phyloP scores from a whole-genome alignment of 768 basidiomycete species.

The Rhizopogon vulgaris region DNA sequence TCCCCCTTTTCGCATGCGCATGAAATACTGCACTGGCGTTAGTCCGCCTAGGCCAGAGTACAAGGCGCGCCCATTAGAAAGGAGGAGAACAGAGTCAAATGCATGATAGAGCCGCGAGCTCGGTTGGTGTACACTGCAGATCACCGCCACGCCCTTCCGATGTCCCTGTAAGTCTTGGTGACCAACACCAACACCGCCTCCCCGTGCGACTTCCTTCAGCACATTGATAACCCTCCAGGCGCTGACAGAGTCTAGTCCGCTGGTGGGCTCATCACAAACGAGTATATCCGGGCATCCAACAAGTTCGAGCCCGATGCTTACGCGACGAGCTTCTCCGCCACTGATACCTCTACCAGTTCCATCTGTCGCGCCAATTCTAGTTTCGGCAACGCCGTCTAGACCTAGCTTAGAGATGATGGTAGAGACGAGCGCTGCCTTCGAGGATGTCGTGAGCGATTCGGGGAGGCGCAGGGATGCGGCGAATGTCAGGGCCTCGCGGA shows the following conservation, averaged over 20 bases:
- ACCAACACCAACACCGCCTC: constrained; percentile 20
- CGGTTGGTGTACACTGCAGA: constrained; percentile 87
- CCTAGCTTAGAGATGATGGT: constrained; percentile 74
- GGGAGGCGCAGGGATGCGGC: constrained; percentile 83
- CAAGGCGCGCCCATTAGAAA: constrained; percentile 70
- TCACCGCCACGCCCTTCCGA: constrained; percentile 68
- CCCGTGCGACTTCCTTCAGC: constrained; percentile 66
- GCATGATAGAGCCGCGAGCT: constrained; percentile 81
- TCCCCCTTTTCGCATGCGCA: constrained; percentile 20
- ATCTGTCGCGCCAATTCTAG: constrained; percentile 60
- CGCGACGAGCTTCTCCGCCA: constrained; percentile 87
- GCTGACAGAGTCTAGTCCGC: constrained; percentile 83
- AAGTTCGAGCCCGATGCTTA: constrained; percentile 87
- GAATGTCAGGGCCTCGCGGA: constrained; percentile 77
- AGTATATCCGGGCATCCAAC: constrained; percentile 81
- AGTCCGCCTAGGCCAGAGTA: constrained; percentile 77
- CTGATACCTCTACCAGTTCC: constrained; percentile 77
- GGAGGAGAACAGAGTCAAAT: constrained; percentile 76
- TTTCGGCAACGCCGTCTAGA: constrained; percentile 60
- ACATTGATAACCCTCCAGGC: constrained; percentile 76
- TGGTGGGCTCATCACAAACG: constrained; percentile 82
- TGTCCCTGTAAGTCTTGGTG: constrained; percentile 30
- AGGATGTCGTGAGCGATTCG: constrained; percentile 54
- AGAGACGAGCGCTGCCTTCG: constrained; percentile 63
- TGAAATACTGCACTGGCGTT: constrained; percentile 64